Evolutionary conservation across 352 stramenopile genomes (phyloP), one percentile per base, ranked within the genome.

Genomic region (Saprolegnia parasitica): DNA sequence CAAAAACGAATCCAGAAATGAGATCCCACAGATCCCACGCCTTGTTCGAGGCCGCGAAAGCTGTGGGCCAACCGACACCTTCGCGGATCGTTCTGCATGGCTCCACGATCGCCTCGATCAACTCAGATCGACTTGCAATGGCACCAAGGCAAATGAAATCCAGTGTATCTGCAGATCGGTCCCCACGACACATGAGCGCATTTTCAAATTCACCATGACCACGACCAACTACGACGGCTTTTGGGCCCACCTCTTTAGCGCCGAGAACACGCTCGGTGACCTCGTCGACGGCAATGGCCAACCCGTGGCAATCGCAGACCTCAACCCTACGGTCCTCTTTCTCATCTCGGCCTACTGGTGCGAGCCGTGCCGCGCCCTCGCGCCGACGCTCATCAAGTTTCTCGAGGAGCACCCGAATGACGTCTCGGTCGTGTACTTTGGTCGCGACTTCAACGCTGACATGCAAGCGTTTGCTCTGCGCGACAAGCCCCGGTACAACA

Each of bases 321-420:
- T 67, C 42, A 67, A 67, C 18, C 60, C 9, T 0, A 67, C 45
- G 16, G 60, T 67, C 24, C 60, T 67, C 21, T 24, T 67, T 9
- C 60, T 67, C 20, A n/a, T 67, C 15, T 67, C 60, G 26, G 95
- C 95, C 15, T 86, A 97, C 80, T 98, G 95, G 95, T 98, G 94
- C 78, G 82, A 79, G 47, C 94, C 95, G 35, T 98, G 95, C 80
- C 86, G 90, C 60, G 76, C 80, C n/a, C 98, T 99, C 78, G 29
- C 47, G 24, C 47, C 47, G 5, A 55, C 47, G 24, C n/a, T 55
- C 5, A 2, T 55, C n/a, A 5, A 2, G 47, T 55, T 55, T 29
- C 47, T 55, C n/a, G n/a, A 55, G 24, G 5, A 2, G n/a, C n/a
- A 55, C 24, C n/a, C n/a, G 24, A 29, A 55, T 5, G 47, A 55